Evolutionary conservation across 768 basidiomycete species (phyloP).

Genomic region (Leucocoprinus leucothites): DNA sequence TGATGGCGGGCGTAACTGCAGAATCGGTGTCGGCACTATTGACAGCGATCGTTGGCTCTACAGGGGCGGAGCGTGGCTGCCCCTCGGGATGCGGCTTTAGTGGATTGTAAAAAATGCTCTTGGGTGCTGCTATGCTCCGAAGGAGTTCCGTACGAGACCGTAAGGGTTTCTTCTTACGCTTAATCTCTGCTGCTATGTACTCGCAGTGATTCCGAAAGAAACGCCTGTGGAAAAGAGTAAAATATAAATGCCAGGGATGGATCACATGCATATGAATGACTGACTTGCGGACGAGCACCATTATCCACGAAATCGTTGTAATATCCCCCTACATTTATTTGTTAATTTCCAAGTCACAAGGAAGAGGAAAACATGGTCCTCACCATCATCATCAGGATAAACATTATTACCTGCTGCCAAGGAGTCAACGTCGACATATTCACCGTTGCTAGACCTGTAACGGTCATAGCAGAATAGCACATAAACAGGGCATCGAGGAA

Average conservation of each 20-base stretch:
- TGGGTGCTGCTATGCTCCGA: constrained; percentile 31
- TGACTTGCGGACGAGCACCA: constrained; percentile 62
- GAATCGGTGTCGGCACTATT: background rate
- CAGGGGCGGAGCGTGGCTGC: background rate
- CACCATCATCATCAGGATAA: constrained; percentile 50
- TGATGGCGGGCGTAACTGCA: background rate
- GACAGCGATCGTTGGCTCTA: background rate
- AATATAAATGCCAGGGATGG: background rate
- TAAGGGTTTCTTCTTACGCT: constrained; percentile 12
- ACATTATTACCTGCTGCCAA: constrained; percentile 49
- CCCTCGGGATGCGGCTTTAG: background rate
- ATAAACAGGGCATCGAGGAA: constrained; percentile 60
- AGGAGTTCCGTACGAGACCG: constrained; percentile 27
- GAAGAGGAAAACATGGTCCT: constrained; percentile 14
- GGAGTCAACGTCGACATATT: constrained; percentile 47
- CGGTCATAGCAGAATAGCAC: constrained; percentile 58
- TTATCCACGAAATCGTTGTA: constrained; percentile 58
- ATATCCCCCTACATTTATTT: constrained; percentile 34
- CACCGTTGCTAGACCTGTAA: constrained; percentile 43
- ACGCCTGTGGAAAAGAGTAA: constrained; percentile 24
- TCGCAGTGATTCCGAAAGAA: constrained; percentile 34
- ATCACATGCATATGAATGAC: constrained; percentile 6
- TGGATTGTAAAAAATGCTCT: background rate
- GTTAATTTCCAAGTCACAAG: background rate
- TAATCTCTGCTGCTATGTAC: constrained; percentile 30